Percentiles rank a stretch among this genome's conserved stretches.
Evolutionary conservation across 2,329 filamentous ascomycete species (phyloP).

Genomic region (Aureobasidium leucospermi): DNA sequence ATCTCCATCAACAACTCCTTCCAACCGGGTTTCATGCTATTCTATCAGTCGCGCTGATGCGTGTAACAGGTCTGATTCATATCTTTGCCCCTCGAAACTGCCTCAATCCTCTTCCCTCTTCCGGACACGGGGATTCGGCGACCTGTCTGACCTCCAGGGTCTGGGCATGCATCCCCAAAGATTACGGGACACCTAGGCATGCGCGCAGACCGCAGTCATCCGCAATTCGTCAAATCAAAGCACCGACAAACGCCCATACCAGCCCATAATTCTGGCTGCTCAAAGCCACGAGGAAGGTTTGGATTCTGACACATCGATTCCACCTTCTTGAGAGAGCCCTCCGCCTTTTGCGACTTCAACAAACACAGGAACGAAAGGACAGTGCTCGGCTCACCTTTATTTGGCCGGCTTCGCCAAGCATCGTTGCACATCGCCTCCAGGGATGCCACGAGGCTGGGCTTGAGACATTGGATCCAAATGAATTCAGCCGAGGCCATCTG

Average conservation of each 20-base stretch:
- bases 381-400: slow-evolving; percentile 11
- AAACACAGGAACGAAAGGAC: slow-evolving; percentile 6
- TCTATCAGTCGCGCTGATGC: neutral
- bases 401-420: slow-evolving; percentile 8
- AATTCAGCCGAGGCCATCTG: slow-evolving; percentile 4
- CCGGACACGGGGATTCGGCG: neutral
- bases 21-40: slow-evolving; percentile 1
- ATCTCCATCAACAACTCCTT: neutral
- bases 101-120: neutral
- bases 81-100: neutral
- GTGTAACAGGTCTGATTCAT: neutral
- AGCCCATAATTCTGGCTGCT: slow-evolving; percentile 4
- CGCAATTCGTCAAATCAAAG: slow-evolving; percentile 7
- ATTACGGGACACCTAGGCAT: neutral
- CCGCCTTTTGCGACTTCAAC: slow-evolving; percentile 7
- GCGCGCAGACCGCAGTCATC: neutral
- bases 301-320: slow-evolving; percentile 11
- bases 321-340: neutral
- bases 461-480: slow-evolving; percentile 6
- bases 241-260: slow-evolving; percentile 12
- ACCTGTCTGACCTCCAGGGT: neutral
- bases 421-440: slow-evolving; percentile 3
- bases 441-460: slow-evolving; percentile 2
- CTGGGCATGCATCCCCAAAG: slow-evolving; percentile 3
- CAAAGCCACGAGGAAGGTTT: neutral